Evolutionary conservation across 345 rosid genomes (phyloP), one percentile per base, ranked within the genome.

Genomic region (Stellera chamaejasme): DNA sequence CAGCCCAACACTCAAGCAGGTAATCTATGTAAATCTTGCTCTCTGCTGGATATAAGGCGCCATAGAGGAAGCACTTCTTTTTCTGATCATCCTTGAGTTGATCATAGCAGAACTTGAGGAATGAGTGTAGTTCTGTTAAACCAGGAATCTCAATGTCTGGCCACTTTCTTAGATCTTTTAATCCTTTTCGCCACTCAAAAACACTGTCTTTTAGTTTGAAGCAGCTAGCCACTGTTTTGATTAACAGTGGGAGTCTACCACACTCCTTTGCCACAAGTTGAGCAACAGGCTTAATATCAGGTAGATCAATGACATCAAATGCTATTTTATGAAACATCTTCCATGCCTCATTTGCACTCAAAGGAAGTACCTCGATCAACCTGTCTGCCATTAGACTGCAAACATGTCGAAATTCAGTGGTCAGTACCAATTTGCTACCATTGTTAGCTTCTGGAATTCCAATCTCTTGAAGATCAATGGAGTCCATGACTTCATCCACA

Each of bases 361-460:
- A 48, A 6, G 36, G 57, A 9, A 14, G 26, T 32, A 70, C 61
- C 10, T 58, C 26, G 8, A 75, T 54, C 28, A 64, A 13, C 45
- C 48, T 56, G 16, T 75, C 73, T 10, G 26, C 71, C 71, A 67
- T 68, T 0, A 13, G 27, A 9, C 4, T 0, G 52, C 76, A 71
- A 32, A 61, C 41, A 26, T 32, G 48, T 6, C 27, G 39, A 55
- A 41, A 48, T 23, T 69, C 60, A 19, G 71, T 64, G 0, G 76
- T 60, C 53, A 75, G 32, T 12, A 71, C 70, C 41, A 75, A 65
- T 59, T 65, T 75, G 60, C 68, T 68, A 16, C 55, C 63, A 4
- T 58, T 65, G 0, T 45, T 45, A 46, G 64, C 64, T 7, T 19
- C 26, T 4, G 48, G 58, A 27, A 71, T 50, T 26, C 73, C 76